These are phyloP conservation scores for Pyrenula aspistea DNA, from an alignment of 495 filamentous ascomycete genomes.

Conservation along the genomic window DNA sequence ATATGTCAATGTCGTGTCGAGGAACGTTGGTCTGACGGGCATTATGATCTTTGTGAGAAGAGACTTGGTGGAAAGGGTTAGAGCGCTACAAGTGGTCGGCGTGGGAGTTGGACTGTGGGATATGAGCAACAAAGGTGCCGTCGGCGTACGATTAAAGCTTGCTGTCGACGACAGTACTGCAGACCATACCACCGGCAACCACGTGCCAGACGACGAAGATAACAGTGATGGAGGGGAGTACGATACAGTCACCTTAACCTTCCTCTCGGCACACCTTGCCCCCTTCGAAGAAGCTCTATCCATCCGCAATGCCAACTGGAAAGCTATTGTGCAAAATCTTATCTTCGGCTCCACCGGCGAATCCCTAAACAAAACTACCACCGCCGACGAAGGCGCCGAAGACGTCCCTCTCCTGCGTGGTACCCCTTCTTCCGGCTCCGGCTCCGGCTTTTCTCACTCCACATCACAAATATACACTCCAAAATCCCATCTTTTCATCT, in stretches of 20 bases:
- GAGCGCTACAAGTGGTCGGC: constrained; percentile 53
- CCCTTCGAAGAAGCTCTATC: constrained; percentile 64
- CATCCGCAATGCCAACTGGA: constrained; percentile 76
- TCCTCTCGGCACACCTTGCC: constrained; percentile 81
- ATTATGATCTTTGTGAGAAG: constrained; percentile 66
- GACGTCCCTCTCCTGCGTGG: constrained; percentile 32
- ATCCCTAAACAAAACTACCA: not conserved
- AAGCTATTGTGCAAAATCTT: constrained; percentile 61
- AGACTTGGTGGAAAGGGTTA: constrained; percentile 40
- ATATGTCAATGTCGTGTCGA: constrained; percentile 41
- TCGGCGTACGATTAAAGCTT: constrained; percentile 53
- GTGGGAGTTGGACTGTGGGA: constrained; percentile 71
- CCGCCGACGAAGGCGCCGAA: constrained; percentile 15
- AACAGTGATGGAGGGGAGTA: constrained; percentile 10
- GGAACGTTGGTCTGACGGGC: constrained; percentile 79
- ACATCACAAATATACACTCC: constrained; percentile 50
- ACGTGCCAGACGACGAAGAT: constrained; percentile 17
- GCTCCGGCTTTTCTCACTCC: constrained; percentile 14
- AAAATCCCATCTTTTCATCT: constrained; percentile 66
- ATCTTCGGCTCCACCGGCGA: constrained; percentile 46
- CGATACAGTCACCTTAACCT: constrained; percentile 53
- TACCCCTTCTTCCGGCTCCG: constrained; percentile 4
- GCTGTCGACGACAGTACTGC: not conserved
- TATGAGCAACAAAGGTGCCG: constrained; percentile 93
- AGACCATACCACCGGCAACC: constrained; percentile 18